A percentile compares a stretch with the other conserved stretches of the same genome.
Evolutionary conservation across 768 basidiomycete genomes (phyloP).

Genomic region (Suillus sp.): DNA sequence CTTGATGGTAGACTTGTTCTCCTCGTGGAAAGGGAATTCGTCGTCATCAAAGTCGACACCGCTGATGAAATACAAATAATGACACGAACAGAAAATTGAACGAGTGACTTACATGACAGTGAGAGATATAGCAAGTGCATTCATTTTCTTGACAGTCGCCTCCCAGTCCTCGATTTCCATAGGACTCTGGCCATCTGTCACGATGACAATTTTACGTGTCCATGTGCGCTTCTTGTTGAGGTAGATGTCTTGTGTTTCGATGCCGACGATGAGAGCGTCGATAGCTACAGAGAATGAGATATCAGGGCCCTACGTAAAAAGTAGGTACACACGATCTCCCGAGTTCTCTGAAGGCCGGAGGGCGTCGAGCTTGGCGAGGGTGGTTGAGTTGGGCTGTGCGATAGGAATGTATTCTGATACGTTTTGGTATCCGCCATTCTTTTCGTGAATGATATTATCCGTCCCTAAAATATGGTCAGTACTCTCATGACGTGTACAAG

Average conservation of each 20-base stretch:
- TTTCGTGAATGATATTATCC: conserved; percentile 60
- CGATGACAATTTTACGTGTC: conserved; percentile 79
- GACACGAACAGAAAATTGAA: not conserved
- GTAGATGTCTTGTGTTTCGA: conserved; percentile 74
- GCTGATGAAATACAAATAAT: conserved; percentile 40
- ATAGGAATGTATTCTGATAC: conserved; percentile 73
- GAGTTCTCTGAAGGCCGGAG: conserved; percentile 54
- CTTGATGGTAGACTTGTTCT: conserved; percentile 73
- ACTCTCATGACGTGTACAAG: not conserved
- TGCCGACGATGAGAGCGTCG: conserved; percentile 84
- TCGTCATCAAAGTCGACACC: conserved; percentile 89
- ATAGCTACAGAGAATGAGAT: conserved; percentile 53
- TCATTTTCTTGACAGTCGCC: conserved; percentile 64
- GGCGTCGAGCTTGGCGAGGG: conserved; percentile 64
- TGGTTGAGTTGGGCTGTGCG: conserved; percentile 61
- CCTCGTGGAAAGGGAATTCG: conserved; percentile 59
- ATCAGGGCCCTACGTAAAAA: not conserved
- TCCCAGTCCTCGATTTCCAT: conserved; percentile 81
- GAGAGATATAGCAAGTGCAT: conserved; percentile 54
- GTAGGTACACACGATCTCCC: conserved; percentile 63
- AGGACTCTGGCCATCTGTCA: conserved; percentile 84
- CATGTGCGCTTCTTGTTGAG: conserved; percentile 75
- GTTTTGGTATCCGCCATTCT: conserved; percentile 71
- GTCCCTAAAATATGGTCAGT: conserved; percentile 47
- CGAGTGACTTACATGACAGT: conserved; percentile 65